These are phyloP conservation scores for Phragmites australis DNA, from an alignment of 176 grass and related monocot species.

Conservation along the genomic window DNA sequence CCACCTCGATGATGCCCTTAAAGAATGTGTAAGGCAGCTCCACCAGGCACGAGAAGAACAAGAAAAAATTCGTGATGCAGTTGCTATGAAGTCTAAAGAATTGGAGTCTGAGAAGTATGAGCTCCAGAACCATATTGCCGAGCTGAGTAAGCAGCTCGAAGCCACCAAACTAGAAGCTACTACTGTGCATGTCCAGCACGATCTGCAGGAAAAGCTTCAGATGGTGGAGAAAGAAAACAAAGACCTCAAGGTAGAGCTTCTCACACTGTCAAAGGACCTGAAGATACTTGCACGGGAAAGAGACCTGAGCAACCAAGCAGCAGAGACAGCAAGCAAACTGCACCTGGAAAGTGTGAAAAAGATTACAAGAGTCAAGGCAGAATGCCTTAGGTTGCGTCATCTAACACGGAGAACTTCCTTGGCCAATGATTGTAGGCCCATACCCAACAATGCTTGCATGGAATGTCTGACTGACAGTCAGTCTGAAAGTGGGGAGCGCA, in stretches of 20 bases:
- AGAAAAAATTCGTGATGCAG: constrained; percentile 60
- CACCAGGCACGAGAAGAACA: constrained; percentile 79
- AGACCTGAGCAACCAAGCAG: constrained; percentile 84
- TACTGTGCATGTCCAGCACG: constrained; percentile 17
- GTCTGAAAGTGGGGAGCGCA: constrained; percentile 72
- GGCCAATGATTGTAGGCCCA: constrained; percentile 43
- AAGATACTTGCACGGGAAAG: constrained; percentile 69
- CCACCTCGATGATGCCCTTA: constrained; percentile 83
- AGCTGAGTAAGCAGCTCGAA: constrained; percentile 63
- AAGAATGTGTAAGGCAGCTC: constrained; percentile 96
- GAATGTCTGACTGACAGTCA: constrained; percentile 84
- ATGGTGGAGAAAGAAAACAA: constrained; percentile 62
- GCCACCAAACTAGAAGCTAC: constrained; percentile 31
- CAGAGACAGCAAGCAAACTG: constrained; percentile 94
- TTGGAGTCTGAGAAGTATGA: constrained; percentile 55
- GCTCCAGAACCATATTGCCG: constrained; percentile 52
- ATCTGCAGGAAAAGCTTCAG: constrained; percentile 60
- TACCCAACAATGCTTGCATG: constrained; percentile 43
- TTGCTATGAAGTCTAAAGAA: constrained; percentile 54
- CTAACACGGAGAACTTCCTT: constrained; percentile 47
- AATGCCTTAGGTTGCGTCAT: constrained; percentile 68
- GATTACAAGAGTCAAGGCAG: constrained; percentile 72
- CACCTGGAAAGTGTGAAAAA: constrained; percentile 90
- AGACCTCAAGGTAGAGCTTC: constrained; percentile 57
- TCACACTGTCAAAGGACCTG: constrained; percentile 52